Percentiles rank a stretch among this genome's conserved stretches.
Evolutionary conservation across 2,329 filamentous ascomycete genomes (phyloP).

Genomic region (Phoma herbarum): DNA sequence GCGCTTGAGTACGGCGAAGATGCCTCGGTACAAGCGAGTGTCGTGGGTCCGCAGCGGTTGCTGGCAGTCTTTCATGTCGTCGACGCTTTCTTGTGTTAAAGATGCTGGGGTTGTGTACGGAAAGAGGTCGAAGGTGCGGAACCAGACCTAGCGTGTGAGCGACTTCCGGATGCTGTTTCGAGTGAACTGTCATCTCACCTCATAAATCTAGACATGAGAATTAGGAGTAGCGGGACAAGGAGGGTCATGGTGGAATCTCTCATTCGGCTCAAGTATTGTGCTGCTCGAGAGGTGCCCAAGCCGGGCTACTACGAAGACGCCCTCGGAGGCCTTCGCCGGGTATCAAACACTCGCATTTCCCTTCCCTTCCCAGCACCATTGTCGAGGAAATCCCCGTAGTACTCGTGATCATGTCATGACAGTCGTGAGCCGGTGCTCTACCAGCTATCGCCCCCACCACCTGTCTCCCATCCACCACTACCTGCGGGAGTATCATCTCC

Average conservation of each 20-base stretch:
- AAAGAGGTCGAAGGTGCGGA: too few species aligned
- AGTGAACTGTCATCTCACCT: too few species aligned
- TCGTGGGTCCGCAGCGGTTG: too few species aligned
- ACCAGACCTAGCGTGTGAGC: too few species aligned
- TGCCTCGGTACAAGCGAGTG: too few species aligned
- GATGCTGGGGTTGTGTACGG: too few species aligned
- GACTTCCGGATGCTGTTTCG: too few species aligned
- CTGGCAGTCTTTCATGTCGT: too few species aligned
- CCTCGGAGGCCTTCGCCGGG: background rate
- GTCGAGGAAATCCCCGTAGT: background rate
- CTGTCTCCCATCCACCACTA: slow-evolving; percentile 28
- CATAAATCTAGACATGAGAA: too few species aligned
- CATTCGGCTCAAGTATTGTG: background rate
- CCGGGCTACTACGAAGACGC: background rate
- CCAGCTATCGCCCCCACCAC: slow-evolving; percentile 19
- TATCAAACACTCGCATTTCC: background rate
- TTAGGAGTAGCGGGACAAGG: background rate
- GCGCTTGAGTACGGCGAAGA: too few species aligned
- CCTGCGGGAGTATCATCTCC: slow-evolving; percentile 18
- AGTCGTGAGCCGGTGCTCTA: background rate
- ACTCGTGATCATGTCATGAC: background rate
- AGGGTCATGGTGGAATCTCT: background rate
- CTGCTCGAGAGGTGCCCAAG: background rate
- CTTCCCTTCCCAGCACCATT: background rate
- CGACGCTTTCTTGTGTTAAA: too few species aligned